Conservation (phyloP, 495 filamentous ascomycete genomes). For the Aspergillus affinis region DNA sequence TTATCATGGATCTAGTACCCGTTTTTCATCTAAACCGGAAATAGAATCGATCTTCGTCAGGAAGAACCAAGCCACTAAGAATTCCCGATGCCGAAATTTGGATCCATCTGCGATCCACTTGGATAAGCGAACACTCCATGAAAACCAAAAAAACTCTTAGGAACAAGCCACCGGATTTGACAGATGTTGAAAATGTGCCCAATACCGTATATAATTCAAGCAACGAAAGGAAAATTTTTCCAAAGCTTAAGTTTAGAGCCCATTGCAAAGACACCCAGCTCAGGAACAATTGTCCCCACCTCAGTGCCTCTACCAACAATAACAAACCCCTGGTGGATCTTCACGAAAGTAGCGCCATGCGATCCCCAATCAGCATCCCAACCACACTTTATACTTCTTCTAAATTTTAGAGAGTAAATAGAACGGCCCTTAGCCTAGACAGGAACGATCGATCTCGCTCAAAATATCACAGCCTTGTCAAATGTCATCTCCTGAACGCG, state of each 20-base stretch:
- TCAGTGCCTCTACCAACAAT: too few relatives aligned
- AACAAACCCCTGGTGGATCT: background rate
- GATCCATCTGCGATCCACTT: background rate
- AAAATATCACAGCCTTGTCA: background rate
- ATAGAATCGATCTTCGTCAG: background rate
- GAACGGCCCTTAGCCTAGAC: background rate
- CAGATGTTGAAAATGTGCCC: too few relatives aligned
- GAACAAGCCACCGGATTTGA: too few relatives aligned
- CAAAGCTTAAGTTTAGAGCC: too few relatives aligned
- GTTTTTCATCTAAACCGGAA: background rate
- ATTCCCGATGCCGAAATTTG: background rate
- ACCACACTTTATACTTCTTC: background rate
- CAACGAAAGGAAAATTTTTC: too few relatives aligned
- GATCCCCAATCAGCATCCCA: background rate
- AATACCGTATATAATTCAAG: too few relatives aligned
- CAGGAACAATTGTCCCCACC: too few relatives aligned
- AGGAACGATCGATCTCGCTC: background rate
- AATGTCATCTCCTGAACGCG: background rate
- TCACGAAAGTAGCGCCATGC: background rate
- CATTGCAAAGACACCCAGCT: too few relatives aligned
- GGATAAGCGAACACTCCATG: background rate
- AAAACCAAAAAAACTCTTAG: too few relatives aligned
- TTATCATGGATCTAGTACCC: background rate
- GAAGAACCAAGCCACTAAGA: background rate
- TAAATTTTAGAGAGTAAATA: background rate